Evolutionary conservation across 2,329 filamentous ascomycete genomes (phyloP), one percentile per base, ranked within the genome.

Genomic region (Aspergillus quadricinctus): DNA sequence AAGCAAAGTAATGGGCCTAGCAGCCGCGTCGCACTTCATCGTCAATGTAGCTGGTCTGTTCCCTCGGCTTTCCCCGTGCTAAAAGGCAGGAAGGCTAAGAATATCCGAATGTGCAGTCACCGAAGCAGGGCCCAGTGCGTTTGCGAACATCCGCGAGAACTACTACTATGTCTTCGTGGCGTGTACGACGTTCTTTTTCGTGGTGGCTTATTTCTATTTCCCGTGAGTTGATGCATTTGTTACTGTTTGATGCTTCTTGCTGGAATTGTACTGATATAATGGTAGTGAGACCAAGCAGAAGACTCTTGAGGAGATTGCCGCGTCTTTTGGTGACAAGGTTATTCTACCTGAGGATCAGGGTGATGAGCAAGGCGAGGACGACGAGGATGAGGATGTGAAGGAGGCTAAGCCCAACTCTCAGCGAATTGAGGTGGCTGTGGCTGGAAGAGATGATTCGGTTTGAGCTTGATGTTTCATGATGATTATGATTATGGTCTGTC

Each of bases 111-210:
- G 3, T 17, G 40, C 51, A 71, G 74, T 81, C 61, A 82, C 80
- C 52, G 78, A 82, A 65, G 80, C 80, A 6, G 81, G 81, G 0
- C 81, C 81, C 0, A 81, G 75, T 52, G 81, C 82, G 0, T 83
- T 84, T 61, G 79, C 79, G 14, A 82, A 76, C 46, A 84, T 85
- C 53, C 65, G 75, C n/a, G 77, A 84, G 61, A 84, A 83, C 60
- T 85, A 84, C 66, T 84, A 84, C 66, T 84, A 84, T 57, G 81
- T 84, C 19, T 84, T 84, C 57, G 80, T 83, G 1, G 77, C 62
- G 4, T 84, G 81, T 61, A 78, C 78, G 1, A 27, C 70, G 1
- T 77, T 83, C 69, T 84, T 83, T 69, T 64, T 83, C 0, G 67
- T 75, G 1, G 59, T 83, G 25, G 80, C 78, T 0, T 84, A 80